Evolutionary conservation across 257 asterid species (phyloP), one percentile per base, ranked within the genome.

Genomic region (Primulina tabacum): DNA sequence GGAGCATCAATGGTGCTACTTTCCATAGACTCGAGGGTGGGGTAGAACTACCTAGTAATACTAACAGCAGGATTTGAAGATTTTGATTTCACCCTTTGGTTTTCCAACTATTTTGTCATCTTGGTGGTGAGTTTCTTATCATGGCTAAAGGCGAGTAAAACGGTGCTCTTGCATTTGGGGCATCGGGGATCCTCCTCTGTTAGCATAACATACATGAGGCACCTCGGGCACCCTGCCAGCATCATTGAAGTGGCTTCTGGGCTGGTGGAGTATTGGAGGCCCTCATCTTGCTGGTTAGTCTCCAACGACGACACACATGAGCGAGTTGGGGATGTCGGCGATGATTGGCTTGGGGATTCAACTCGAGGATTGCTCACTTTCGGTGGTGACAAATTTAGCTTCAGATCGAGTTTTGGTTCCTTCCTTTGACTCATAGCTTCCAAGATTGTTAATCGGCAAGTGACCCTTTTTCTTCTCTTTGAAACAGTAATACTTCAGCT

Each of bases 121-220:
- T 75, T 79, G 74, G 33, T 64, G 78, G 74, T 60, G 56, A 30
- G 59, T 8, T 52, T 28, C 4, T 60, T 68, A 1, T 84, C 82
- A 40, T 76, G 78, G 71, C 83, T 66, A 7, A 87, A 78, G 58
- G 87, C 95, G 5, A 92, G 97, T 67, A 92, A 75, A 14, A 88
- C 95, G 33, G 95, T 82, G 82, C 95, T 86, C 73, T 90, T 92
- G 82, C 98, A 92, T 71, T 90, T 90, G 32, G 98, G 98, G 78
- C 98, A 92, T 32, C 84, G 74, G 1, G 95, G 95, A 61, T 88
- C 96, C 71, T 83, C 88, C 78, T 88, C 97, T 1, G 98, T 76
- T 2, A 92, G 77, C 97, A 92, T 92, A 33, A 92, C 89, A 67
- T 92, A 92, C 98, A 92, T 89, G 66, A 89, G 87, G 76, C 98